phyloP scores from a whole-genome alignment of 192 early-diverging fungal genomes.

The Pilaira anomala region DNA sequence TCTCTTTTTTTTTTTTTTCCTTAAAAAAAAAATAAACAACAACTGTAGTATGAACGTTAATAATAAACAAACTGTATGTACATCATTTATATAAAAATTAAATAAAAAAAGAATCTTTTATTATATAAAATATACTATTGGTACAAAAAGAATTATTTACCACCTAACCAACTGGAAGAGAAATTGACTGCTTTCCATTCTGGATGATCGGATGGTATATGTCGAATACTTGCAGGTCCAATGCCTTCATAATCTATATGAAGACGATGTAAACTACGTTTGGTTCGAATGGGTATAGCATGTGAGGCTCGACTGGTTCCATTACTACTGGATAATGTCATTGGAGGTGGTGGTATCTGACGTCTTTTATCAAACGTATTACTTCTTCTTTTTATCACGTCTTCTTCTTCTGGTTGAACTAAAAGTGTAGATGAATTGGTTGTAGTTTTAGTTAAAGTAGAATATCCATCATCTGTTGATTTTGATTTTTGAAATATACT shows the following conservation, averaged over 20 bases:
- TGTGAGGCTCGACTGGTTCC: background rate
- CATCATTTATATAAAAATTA: too few species aligned
- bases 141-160: constrained; percentile 1
- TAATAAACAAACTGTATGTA: too few species aligned
- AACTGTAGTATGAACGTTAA: too few species aligned
- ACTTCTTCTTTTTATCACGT: background rate
- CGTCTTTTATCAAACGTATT: background rate
- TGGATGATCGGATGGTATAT: background rate
- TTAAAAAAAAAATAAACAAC: too few species aligned
- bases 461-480: background rate
- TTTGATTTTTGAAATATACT: constrained; percentile 8
- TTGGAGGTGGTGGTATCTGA: background rate
- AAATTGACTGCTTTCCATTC: constrained; percentile 19
- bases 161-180: constrained; percentile 21
- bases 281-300: background rate
- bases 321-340: constrained; percentile 2
- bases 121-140: too few species aligned
- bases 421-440: background rate
- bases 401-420: background rate
- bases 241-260: background rate
- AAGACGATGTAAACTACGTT: background rate
- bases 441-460: background rate
- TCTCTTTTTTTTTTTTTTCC: too few species aligned
- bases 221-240: background rate
- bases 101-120: too few species aligned